phyloP scores from a whole-genome alignment of 768 basidiomycete species.

The Boletus bicolor region DNA sequence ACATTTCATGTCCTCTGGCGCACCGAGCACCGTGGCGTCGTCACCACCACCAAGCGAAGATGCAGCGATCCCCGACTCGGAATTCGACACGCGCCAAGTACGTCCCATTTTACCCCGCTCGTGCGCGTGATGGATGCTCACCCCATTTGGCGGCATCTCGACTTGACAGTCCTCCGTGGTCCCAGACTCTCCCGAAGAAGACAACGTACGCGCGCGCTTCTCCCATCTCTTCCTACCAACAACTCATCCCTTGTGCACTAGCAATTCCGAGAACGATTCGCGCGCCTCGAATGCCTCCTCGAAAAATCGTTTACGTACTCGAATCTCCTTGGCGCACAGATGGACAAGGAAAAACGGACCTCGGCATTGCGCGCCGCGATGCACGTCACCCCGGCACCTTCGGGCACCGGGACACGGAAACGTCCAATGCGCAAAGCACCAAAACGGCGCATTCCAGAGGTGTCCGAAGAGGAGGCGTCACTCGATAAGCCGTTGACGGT shows the following conservation, averaged over 20 bases:
- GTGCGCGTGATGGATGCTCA: neutral
- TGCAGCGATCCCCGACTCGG: neutral
- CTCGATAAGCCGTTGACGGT: constrained; percentile 13
- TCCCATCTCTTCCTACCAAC: neutral
- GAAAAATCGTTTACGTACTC: constrained; percentile 79
- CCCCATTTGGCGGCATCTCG: neutral
- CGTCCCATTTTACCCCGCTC: neutral
- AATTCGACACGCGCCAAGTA: constrained; percentile 18
- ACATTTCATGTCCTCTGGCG: too few relatives aligned
- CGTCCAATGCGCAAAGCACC: constrained; percentile 10
- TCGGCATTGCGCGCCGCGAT: constrained; percentile 30
- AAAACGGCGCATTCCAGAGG: constrained; percentile 13
- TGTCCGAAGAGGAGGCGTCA: neutral
- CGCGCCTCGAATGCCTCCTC: constrained; percentile 61
- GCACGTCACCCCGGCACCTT: constrained; percentile 13
- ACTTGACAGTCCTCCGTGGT: constrained; percentile 14
- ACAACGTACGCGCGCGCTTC: constrained; percentile 15
- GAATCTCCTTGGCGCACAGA: constrained; percentile 63
- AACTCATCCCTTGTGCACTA: constrained; percentile 16
- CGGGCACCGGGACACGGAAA: constrained; percentile 4
- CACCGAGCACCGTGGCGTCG: too few relatives aligned
- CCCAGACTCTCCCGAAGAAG: constrained; percentile 16
- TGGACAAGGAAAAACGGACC: constrained; percentile 56
- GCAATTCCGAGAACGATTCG: constrained; percentile 50
- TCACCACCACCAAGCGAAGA: too few relatives aligned